Conservation (phyloP, 1,284 basidiomycete species). For the Cutaneotrichosporon cyanovorans region DNA sequence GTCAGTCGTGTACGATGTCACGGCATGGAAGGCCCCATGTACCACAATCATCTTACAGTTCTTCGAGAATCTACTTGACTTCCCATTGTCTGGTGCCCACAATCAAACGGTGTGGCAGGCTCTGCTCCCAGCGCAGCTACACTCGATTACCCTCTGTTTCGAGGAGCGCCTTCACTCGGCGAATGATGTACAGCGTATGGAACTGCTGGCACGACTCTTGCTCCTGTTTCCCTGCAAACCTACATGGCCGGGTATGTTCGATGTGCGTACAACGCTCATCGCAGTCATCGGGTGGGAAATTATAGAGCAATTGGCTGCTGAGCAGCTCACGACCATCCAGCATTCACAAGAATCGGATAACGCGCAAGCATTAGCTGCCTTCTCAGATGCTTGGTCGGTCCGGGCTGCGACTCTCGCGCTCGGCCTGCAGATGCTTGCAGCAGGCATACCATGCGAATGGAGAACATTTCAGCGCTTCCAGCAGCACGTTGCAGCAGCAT, state of each 20-base stretch:
- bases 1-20: conserved; percentile 16
- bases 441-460: conserved; percentile 28
- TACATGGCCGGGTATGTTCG: conserved; percentile 29
- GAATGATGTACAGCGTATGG: conserved; percentile 31
- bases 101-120: conserved; percentile 22
- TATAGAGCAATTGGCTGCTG: conserved; percentile 30
- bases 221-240: conserved; percentile 19
- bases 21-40: conserved; percentile 21
- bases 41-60: conserved; percentile 25
- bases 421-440: conserved; percentile 33
- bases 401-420: conserved; percentile 25
- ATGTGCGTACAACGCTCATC: background rate
- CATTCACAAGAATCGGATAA: conserved; percentile 15
- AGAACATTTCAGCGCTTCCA: conserved; percentile 30
- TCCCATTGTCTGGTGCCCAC: conserved; percentile 21
- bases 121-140: conserved; percentile 26
- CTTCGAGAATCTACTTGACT: conserved; percentile 25
- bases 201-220: conserved; percentile 21
- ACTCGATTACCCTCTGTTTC: conserved; percentile 29
- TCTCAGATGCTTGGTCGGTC: conserved; percentile 27
- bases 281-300: conserved; percentile 32
- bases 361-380: conserved; percentile 18
- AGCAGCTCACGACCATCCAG: conserved; percentile 21
- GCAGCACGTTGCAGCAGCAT: conserved; percentile 32
- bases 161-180: conserved; percentile 31